A percentile compares a stretch with the other conserved stretches of the same genome.
phyloP scores from a whole-genome alignment of 2,329 filamentous ascomycete species.

The Calonectria multiphialidica region DNA sequence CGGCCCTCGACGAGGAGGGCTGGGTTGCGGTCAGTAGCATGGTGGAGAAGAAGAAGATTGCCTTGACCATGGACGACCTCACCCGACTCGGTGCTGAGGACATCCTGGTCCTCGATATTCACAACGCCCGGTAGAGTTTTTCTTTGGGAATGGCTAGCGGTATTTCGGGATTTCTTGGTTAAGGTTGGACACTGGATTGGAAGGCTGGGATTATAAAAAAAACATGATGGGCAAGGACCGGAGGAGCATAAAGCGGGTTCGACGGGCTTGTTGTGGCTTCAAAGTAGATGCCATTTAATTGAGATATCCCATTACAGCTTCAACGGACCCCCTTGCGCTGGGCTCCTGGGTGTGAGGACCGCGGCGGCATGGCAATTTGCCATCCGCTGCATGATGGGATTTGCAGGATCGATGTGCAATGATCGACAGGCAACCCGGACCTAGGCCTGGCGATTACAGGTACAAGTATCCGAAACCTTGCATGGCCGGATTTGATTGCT shows the following conservation, averaged over 20 bases:
- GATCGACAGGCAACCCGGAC: not conserved
- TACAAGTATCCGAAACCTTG: not conserved
- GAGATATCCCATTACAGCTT: conserved; percentile 33
- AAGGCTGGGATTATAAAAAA: conserved; percentile 30
- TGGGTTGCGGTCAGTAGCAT: conserved; percentile 97
- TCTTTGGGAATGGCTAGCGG: conserved; percentile 22
- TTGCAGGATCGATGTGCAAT: not conserved
- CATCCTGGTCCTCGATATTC: conserved; percentile 87
- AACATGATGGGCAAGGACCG: conserved; percentile 25
- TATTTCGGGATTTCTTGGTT: conserved; percentile 7
- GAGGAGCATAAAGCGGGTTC: conserved; percentile 21
- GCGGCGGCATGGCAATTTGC: not conserved
- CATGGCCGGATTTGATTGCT: not conserved
- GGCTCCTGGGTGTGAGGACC: not conserved
- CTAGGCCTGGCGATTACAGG: not conserved
- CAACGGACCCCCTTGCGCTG: not conserved
- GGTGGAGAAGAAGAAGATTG: conserved; percentile 90
- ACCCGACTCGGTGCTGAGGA: conserved; percentile 83
- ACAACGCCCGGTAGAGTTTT: conserved; percentile 73
- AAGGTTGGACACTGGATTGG: conserved; percentile 29
- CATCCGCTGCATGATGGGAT: not conserved
- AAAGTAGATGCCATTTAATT: conserved; percentile 34
- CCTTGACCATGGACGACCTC: conserved; percentile 87
- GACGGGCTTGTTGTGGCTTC: conserved; percentile 26
- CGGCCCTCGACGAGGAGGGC: conserved; percentile 85